Conservation (phyloP, 305 asterid genomes). For the Plantago coronopus region DNA sequence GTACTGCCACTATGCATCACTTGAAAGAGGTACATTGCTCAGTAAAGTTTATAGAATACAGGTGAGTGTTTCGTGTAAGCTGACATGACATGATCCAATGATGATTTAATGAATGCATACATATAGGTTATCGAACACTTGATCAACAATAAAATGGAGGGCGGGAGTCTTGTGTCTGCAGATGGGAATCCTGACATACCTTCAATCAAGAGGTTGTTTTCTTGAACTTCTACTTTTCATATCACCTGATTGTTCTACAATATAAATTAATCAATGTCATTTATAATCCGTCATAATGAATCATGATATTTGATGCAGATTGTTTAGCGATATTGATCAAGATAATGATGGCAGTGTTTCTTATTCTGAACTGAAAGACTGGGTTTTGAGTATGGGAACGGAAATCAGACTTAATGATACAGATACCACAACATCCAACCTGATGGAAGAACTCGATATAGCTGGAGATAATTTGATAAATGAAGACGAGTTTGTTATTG, state of each 20-base stretch:
- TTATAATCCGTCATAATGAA: not conserved
- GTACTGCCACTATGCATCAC: constrained; percentile 36
- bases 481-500: constrained; percentile 40
- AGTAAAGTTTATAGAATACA: too few species aligned
- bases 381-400: constrained; percentile 32
- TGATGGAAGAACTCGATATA: constrained; percentile 38
- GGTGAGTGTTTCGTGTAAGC: too few species aligned
- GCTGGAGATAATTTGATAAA: constrained; percentile 32
- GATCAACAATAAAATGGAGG: constrained; percentile 46
- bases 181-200: constrained; percentile 48
- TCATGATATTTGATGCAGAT: constrained; percentile 27
- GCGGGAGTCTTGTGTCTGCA: constrained; percentile 40
- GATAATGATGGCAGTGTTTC: constrained; percentile 50
- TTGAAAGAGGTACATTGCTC: too few species aligned
- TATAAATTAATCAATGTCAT: too few species aligned
- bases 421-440: constrained; percentile 26
- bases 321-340: constrained; percentile 43
- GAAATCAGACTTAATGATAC: constrained; percentile 32
- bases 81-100: too few species aligned
- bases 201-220: constrained; percentile 56
- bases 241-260: too few species aligned
- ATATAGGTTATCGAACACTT: constrained; percentile 41
- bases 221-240: not conserved
- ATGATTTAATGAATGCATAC: too few species aligned
- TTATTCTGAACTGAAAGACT: constrained; percentile 36